Base-by-base conservation (phyloP, 1,284 basidiomycete species). In the Mycosarcoma mackinlayi region DNA sequence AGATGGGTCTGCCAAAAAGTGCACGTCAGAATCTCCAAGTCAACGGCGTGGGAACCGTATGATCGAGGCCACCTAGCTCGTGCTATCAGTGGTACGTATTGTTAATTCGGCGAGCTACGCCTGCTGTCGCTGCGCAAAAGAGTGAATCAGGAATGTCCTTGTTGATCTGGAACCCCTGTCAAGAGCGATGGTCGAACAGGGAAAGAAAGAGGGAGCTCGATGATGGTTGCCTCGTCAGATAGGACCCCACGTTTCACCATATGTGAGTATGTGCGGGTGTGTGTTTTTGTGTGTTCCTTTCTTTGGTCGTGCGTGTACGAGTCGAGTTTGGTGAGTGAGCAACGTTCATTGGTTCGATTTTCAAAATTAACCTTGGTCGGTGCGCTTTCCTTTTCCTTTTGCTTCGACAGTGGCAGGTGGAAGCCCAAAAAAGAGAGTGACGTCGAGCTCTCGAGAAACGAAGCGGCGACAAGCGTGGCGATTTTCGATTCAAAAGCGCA, bases 241-340 rank as follows among this genome's bases (percentile, higher is more conserved):
- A 46, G 24, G 18, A 34, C 47, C 28, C 39, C 50, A 34, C 40
- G 38, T 30, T 24, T 11, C 31, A 21, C 19, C 31, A 33, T 24
- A 18, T n/a, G n/a, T n/a, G n/a, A 31, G 24, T 28, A 31, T 10
- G 42, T 31, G 33, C 31, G 13, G 23, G 19, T 46, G 46, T n/a
- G 46, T 48, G 33, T 23, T 2, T n/a, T 18, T n/a, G 14, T 9
- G 45, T 34, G 35, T 48, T 6, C 21, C 21, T 46, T 48, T 6
- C 21, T 14, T 46, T 19, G n/a, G 16, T 14, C 18, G 45, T 24
- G 45, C 33, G 34, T 47, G 33, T 47, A n/a, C n/a, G n/a, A n/a
- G n/a, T n/a, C n/a, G n/a, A n/a, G 21, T 47, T 35, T 33, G 14
- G 21, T 57, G 54, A 57, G 45, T 49, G 54, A 56, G 54, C 54